Evolutionary conservation across 2,329 filamentous ascomycete species (phyloP).

Genomic region (Pseudogymnoascus sp.): DNA sequence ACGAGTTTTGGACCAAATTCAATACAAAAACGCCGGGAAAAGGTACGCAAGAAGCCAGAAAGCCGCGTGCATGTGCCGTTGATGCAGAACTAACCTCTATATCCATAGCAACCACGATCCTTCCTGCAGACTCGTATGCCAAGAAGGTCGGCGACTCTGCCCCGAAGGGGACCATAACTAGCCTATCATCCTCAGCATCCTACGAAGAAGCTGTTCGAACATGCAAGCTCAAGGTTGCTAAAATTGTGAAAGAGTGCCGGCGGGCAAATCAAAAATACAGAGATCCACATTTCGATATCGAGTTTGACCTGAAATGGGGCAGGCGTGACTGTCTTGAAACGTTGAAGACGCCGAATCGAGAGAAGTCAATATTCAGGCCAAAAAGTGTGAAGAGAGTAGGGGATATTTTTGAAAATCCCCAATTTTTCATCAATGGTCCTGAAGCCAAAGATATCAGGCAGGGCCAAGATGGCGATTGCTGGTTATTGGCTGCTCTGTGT

Average conservation of each 20-base stretch:
- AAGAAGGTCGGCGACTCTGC: constrained; percentile 51
- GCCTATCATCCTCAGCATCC: constrained; percentile 54
- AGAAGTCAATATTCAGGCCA: constrained; percentile 33
- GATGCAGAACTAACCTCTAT: neutral
- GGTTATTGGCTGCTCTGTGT: constrained; percentile 74
- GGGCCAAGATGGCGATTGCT: constrained; percentile 74
- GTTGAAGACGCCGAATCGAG: constrained; percentile 11
- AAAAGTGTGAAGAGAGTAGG: constrained; percentile 69
- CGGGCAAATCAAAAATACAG: constrained; percentile 79
- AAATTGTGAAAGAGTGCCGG: constrained; percentile 59
- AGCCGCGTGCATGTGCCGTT: neutral
- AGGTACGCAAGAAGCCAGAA: constrained; percentile 33
- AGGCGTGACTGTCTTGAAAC: constrained; percentile 43
- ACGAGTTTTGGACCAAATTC: constrained; percentile 69
- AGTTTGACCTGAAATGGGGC: constrained; percentile 62
- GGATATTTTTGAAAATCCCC: constrained; percentile 70
- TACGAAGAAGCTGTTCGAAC: constrained; percentile 66
- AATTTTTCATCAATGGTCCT: constrained; percentile 73
- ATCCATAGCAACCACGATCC: constrained; percentile 54
- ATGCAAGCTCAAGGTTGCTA: constrained; percentile 58
- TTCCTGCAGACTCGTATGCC: constrained; percentile 61
- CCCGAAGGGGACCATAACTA: constrained; percentile 45
- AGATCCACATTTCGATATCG: constrained; percentile 81
- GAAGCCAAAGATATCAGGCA: constrained; percentile 74
- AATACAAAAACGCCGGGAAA: constrained; percentile 65